Evolutionary conservation across 805 yeast species (phyloP).

Genomic region (Blastobotrys peoriensis): DNA sequence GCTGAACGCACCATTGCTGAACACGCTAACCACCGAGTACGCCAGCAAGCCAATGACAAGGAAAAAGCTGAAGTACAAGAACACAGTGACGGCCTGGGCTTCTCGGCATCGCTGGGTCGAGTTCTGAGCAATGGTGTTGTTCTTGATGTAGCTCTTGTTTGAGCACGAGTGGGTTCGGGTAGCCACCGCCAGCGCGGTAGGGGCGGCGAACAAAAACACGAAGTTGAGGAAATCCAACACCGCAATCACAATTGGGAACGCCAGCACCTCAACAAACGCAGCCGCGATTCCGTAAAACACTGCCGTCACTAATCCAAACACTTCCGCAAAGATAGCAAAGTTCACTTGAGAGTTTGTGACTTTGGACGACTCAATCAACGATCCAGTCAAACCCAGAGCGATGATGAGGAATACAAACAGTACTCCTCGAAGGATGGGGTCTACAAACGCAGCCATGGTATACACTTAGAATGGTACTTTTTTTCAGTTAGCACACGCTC

Average conservation of each 20-base stretch:
- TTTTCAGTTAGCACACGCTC: no score
- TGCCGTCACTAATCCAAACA: constrained; percentile 78
- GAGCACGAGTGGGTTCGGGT: constrained; percentile 81
- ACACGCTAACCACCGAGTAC: constrained; percentile 43
- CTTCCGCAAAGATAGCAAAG: constrained; percentile 79
- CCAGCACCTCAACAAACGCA: constrained; percentile 67
- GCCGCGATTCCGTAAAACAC: constrained; percentile 75
- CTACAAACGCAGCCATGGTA: constrained; percentile 40
- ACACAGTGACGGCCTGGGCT: constrained; percentile 81
- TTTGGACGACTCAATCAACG: constrained; percentile 59
- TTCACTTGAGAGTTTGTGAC: constrained; percentile 67
- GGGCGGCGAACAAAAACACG: constrained; percentile 91
- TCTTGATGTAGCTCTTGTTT: constrained; percentile 56
- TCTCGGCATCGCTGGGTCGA: constrained; percentile 83
- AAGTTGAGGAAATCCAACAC: constrained; percentile 78
- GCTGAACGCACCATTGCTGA: constrained; percentile 56
- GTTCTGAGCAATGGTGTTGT: constrained; percentile 71
- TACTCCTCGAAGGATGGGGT: constrained; percentile 63
- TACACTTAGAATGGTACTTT: not conserved
- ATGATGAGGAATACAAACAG: constrained; percentile 74
- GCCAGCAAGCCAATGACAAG: constrained; percentile 60
- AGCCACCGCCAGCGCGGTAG: constrained; percentile 88
- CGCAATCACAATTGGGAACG: constrained; percentile 79
- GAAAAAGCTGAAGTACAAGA: constrained; percentile 78
- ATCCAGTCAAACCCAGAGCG: constrained; percentile 81